A percentile compares a stretch with the other conserved stretches of the same genome.
Evolutionary conservation across 2,329 filamentous ascomycete genomes (phyloP).

Genomic region (Phymatotrichopsis omnivora): DNA sequence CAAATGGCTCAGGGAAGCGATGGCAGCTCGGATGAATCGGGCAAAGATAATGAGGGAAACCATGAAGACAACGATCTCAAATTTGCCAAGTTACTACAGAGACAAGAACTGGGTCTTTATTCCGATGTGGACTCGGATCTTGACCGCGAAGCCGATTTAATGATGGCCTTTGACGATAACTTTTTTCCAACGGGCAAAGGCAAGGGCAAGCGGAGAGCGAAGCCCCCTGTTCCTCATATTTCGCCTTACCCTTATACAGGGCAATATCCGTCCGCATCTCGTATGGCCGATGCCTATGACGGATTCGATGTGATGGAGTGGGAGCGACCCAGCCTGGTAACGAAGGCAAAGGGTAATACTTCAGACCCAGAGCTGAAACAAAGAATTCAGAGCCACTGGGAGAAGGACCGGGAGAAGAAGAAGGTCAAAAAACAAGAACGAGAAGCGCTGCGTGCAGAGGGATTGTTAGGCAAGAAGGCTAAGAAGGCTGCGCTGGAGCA

Average conservation of each 20-base stretch:
- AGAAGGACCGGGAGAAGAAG: conserved; percentile 61
- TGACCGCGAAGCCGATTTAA: conserved; percentile 10
- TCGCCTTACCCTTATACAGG: conserved; percentile 32
- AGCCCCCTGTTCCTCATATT: conserved; percentile 8
- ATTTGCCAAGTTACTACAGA: conserved; percentile 28
- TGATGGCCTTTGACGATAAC: conserved; percentile 14
- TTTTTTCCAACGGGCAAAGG: conserved; percentile 8
- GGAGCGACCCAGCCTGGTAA: conserved; percentile 54
- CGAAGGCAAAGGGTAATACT: conserved; percentile 47
- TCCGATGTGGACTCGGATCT: conserved; percentile 18
- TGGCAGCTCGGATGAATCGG: conserved; percentile 27
- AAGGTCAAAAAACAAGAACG: conserved; percentile 58
- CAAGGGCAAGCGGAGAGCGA: not conserved
- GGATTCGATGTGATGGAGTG: conserved; percentile 76
- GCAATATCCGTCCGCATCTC: conserved; percentile 37
- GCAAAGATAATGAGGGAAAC: conserved; percentile 27
- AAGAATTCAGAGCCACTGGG: conserved; percentile 50
- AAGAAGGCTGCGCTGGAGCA: conserved; percentile 52
- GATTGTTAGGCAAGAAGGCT: conserved; percentile 50
- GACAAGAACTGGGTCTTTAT: conserved; percentile 24
- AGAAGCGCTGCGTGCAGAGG: conserved; percentile 56
- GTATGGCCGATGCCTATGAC: conserved; percentile 46
- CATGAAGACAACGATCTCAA: conserved; percentile 29
- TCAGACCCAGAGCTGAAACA: conserved; percentile 59
- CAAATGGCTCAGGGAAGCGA: conserved; percentile 30